Evolutionary conservation across 2,329 filamentous ascomycete species (phyloP), one percentile per base, ranked within the genome.

Genomic region (Exophiala mesophila): DNA sequence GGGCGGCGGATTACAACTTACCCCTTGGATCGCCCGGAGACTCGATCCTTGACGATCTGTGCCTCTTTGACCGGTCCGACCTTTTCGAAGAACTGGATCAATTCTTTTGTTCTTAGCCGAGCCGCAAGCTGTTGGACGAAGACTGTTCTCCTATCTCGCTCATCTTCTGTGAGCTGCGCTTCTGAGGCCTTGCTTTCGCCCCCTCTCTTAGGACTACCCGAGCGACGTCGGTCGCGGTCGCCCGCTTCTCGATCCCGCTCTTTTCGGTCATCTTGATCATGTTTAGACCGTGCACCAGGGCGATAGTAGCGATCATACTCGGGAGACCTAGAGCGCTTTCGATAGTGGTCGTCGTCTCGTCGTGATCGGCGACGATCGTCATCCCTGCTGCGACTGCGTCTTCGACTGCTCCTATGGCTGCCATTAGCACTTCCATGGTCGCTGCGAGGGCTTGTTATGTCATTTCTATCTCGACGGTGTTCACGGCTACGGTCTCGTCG

Each of bases 71-170:
- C 92, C 28, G 86, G 82, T 51, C 92, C 92, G 57, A 92, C 85
- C 67, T 90, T 89, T 64, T 95, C 88, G 61, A 98, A 98, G 65
- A 98, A 98, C 49, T 82, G 78, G 65, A 94, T 90, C 52, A 98
- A 75, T 65, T 97, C 88, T 60, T 88, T 88, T 42, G 87, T 95
- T 57, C 90, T 83, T 53, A 97, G 77, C 60, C 92, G 86, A 55
- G 89, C 89, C 55, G 92, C 92, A 61, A 98, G 83, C 69, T 98
- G 92, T 72, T 98, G 92, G 41, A 98, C 92, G 63, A 98, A 98
- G 46, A 98, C 88, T 45, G 94, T 98, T 59, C 92, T 85, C 57
- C 88, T 84, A 70, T 98, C 92, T 61, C 90, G 85, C 69, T 98
- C 92, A 68, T 97, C 92, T 65, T 96, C 89, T 58, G 85, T 95